Evolutionary conservation across 2,329 filamentous ascomycete species (phyloP).

Genomic region (Trichoderma koningii): DNA sequence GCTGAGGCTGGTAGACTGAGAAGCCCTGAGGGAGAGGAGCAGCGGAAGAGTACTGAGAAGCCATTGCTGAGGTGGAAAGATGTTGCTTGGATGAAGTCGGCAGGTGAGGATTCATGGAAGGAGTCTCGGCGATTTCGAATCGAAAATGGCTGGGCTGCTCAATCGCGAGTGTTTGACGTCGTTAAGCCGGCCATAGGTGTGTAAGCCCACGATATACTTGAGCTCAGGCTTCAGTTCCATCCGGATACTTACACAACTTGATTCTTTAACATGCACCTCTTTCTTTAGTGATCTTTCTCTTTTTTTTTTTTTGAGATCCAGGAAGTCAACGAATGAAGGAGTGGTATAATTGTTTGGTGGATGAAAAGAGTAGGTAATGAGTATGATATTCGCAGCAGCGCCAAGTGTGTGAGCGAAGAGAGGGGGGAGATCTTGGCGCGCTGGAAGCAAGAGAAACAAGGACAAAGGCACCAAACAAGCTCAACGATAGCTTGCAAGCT

Average conservation of each 20-base stretch:
- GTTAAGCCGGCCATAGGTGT: slow-evolving; percentile 24
- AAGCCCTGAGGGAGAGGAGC: slow-evolving; percentile 50
- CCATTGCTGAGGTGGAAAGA: slow-evolving; percentile 34
- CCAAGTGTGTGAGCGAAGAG: slow-evolving; percentile 22
- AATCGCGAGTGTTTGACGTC: slow-evolving; percentile 10
- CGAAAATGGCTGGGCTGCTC: not conserved
- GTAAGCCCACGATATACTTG: slow-evolving; percentile 24
- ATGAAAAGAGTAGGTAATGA: not conserved
- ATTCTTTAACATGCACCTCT: not conserved
- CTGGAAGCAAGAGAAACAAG: slow-evolving; percentile 18
- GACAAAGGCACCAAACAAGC: not conserved
- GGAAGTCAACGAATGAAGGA: slow-evolving; percentile 7
- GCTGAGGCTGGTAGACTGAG: slow-evolving; percentile 60
- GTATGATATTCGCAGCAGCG: slow-evolving; percentile 25
- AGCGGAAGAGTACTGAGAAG: slow-evolving; percentile 30
- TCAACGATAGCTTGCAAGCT: not conserved
- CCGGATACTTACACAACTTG: slow-evolving; percentile 23
- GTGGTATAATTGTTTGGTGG: not conserved
- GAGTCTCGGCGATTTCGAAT: not conserved
- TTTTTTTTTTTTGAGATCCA: not conserved
- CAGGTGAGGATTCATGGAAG: not conserved
- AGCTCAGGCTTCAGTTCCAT: not conserved
- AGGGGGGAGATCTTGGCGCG: slow-evolving; percentile 16
- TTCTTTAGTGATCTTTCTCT: not conserved
- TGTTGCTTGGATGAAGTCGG: not conserved